Evolutionary conservation across 768 basidiomycete genomes (phyloP).

Genomic region (Boletus reticulatus): DNA sequence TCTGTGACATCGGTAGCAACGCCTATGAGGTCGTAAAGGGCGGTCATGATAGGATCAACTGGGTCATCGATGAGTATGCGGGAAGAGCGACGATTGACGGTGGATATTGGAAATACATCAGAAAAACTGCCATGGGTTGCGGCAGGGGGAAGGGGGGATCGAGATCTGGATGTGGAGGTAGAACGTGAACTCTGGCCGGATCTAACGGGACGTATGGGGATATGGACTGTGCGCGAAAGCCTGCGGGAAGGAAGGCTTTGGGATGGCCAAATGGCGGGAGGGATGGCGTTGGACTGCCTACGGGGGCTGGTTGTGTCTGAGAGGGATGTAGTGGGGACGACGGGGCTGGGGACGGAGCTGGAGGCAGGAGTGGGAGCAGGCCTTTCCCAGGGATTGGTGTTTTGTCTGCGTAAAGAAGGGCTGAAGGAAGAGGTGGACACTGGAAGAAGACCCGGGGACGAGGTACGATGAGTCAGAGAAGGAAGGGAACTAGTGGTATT

Average conservation of each 20-base stretch:
- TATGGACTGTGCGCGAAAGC: slow-evolving; percentile 83
- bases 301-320: slow-evolving; percentile 67
- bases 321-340: slow-evolving; percentile 56
- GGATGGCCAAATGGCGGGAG: slow-evolving; percentile 53
- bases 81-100: slow-evolving; percentile 71
- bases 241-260: slow-evolving; percentile 67
- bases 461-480: slow-evolving; percentile 52
- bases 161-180: slow-evolving; percentile 91
- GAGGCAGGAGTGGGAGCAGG: slow-evolving; percentile 49
- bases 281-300: slow-evolving; percentile 52
- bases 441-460: slow-evolving; percentile 56
- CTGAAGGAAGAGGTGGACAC: slow-evolving; percentile 61
- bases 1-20: slow-evolving; percentile 94
- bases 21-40: slow-evolving; percentile 87
- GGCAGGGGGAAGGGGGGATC: slow-evolving; percentile 82
- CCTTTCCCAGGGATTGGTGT: slow-evolving; percentile 65
- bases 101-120: slow-evolving; percentile 44
- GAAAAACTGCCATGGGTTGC: slow-evolving; percentile 66
- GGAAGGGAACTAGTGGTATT: slow-evolving; percentile 37
- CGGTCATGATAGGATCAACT: slow-evolving; percentile 84
- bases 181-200: slow-evolving; percentile 90
- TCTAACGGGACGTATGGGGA: slow-evolving; percentile 59
- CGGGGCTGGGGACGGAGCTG: slow-evolving; percentile 57
- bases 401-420: slow-evolving; percentile 67
- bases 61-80: slow-evolving; percentile 84